Percentiles rank a stretch among this genome's conserved stretches.
phyloP scores from a whole-genome alignment of 2,329 filamentous ascomycete species.

The Microdochium paspali region DNA sequence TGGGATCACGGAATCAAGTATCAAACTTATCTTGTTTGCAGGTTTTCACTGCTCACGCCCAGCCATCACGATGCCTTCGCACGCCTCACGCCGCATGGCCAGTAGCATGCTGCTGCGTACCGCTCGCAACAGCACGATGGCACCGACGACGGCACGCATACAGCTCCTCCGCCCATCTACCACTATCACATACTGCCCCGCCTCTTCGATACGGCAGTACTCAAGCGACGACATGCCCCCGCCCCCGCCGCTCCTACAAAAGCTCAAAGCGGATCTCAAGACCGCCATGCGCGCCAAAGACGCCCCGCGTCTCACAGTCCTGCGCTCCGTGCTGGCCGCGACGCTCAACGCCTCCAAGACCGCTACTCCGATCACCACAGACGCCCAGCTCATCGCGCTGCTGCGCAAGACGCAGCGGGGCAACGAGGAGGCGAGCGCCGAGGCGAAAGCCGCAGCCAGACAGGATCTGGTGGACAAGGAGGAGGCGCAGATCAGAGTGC shows the following conservation, averaged over 20 bases:
- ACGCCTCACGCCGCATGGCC: not conserved
- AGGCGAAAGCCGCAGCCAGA: constrained; percentile 55
- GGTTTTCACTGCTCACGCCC: not conserved
- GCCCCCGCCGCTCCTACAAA: constrained; percentile 37
- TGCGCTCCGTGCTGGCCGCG: constrained; percentile 59
- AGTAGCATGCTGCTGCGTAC: not conserved
- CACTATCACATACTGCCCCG: constrained; percentile 8
- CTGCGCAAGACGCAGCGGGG: constrained; percentile 54
- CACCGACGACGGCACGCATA: not conserved
- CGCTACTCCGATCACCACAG: constrained; percentile 55
- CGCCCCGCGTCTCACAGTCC: constrained; percentile 53
- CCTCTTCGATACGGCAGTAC: constrained; percentile 14
- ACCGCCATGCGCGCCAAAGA: constrained; percentile 58
- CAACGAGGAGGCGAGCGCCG: constrained; percentile 47
- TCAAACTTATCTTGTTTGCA: too few species aligned
- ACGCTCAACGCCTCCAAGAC: constrained; percentile 72
- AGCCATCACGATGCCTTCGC: not conserved
- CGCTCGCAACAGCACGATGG: too few species aligned
- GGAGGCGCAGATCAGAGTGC: constrained; percentile 50
- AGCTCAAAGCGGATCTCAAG: constrained; percentile 54
- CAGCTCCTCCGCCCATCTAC: not conserved
- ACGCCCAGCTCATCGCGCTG: constrained; percentile 58
- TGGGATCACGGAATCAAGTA: too few species aligned
- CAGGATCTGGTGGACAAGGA: constrained; percentile 65
- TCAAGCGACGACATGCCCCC: constrained; percentile 22